Base-by-base conservation (phyloP, 352 stramenopile genomes). In the Pythium volutum region DNA sequence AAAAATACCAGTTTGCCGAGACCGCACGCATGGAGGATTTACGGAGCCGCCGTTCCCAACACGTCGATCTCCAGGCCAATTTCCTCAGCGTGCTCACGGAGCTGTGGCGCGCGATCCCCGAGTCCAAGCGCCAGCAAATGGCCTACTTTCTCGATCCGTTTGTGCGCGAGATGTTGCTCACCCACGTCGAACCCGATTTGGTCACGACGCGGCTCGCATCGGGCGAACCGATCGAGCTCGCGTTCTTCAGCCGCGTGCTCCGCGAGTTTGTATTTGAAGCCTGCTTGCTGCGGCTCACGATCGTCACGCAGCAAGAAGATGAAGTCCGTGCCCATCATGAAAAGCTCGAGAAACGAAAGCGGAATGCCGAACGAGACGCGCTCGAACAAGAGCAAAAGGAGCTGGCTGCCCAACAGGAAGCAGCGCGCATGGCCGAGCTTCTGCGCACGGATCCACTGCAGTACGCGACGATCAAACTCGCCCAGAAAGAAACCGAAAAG, bases 1-100 rank as follows among this genome's bases (percentile, higher is more conserved):
- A 88, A 25, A 87, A 90, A 55, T 81, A 91, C 57, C 71, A 87
- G 43, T 90, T 91, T 53, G 78, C 81, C 7, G 84, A 93, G 57
- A 85, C 79, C 0, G 77, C 76, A n/a, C 77, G 84, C 14, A 81
- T 91, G 71, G 80, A 79, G 26, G 80, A 91, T 42, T 62, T 93
- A 10, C 79, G 79, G 5, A 91, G 79, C 51, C 70, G 62, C 29
- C 74, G 77, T 46, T 66, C 68, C 15, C 67, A 74, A 49, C 66
- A 62, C 4, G 53, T 85, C 39, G 79, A 86, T 43, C 50, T 88
- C 15, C 12, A 64, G 8, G 52, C 22, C n/a, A 84, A 66, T 34
- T 69, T 91, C 12, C 46, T 65, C 3, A 57, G 59, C 2, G 78
- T 89, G 15, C 59, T 88, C 6, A 41, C 45, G 0, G 81, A 91